These are phyloP conservation scores for Pelargonium fulgidum DNA, from an alignment of 441 rosid genomes.

Conservation along the genomic window DNA sequence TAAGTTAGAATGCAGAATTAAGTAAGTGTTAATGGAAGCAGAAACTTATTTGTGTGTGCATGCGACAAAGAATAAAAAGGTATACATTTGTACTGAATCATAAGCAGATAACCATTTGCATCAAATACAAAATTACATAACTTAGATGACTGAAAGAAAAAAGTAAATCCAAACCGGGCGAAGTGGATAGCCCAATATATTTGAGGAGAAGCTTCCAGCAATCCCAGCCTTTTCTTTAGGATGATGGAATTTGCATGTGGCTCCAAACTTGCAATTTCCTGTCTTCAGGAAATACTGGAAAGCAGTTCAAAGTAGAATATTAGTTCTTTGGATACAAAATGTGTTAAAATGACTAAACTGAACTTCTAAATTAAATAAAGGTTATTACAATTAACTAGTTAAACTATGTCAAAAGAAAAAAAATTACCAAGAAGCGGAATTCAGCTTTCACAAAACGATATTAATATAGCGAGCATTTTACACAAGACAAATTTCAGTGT, in stretches of 20 bases:
- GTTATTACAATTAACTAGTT: background rate
- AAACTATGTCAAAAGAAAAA: background rate
- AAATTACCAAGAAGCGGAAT: background rate
- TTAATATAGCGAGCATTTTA: background rate
- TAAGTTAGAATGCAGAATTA: background rate
- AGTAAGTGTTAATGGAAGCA: background rate
- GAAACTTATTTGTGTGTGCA: background rate
- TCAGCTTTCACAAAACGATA: background rate
- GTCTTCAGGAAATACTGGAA: conserved; percentile 86
- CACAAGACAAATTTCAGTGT: background rate
- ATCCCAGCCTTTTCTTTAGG: conserved; percentile 96
- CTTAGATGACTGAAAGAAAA: conserved; percentile 9
- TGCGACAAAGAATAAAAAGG: background rate
- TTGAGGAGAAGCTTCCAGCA: conserved; percentile 83
- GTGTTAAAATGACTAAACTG: background rate
- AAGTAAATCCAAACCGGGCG: conserved; percentile 56
- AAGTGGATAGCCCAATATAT: conserved; percentile 87
- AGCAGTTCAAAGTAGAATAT: conserved; percentile 22
- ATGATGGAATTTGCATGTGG: conserved; percentile 99
- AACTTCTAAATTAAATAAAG: background rate
- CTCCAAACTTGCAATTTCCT: conserved; percentile 99
- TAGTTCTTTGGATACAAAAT: conserved; percentile 11
- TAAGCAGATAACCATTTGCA: background rate
- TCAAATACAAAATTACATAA: conserved; percentile 2
- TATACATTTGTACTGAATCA: background rate